A percentile compares a stretch with the other conserved stretches of the same genome.
phyloP scores from a whole-genome alignment of 805 yeast species.

The Metschnikowia colocasiae region DNA sequence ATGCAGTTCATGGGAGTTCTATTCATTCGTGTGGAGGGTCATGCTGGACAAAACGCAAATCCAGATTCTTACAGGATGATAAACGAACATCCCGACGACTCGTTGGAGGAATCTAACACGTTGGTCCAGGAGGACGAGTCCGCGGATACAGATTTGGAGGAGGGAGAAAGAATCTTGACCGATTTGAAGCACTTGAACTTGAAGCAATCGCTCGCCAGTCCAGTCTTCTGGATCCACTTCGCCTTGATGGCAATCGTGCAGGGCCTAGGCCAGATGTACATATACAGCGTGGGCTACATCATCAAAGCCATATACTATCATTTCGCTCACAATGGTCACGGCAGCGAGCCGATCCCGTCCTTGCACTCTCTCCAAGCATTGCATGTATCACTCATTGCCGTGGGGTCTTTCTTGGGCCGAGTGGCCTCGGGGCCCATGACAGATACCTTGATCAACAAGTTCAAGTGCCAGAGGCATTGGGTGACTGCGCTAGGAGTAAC shows the following conservation, averaged over 20 bases:
- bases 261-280: conserved; percentile 39
- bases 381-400: conserved; percentile 33
- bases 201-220: conserved; percentile 24
- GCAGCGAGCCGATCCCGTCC: conserved; percentile 7
- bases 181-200: conserved; percentile 17
- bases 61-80: neutral
- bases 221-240: conserved; percentile 32
- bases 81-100: neutral
- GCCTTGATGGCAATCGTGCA: conserved; percentile 29
- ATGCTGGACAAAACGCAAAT: conserved; percentile 1
- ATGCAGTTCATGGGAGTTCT: conserved; percentile 28
- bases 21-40: conserved; percentile 30
- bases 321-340: neutral
- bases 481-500: conserved; percentile 26
- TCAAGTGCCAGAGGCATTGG: conserved; percentile 32
- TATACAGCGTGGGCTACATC: conserved; percentile 32
- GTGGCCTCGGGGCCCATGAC: conserved; percentile 31
- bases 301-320: conserved; percentile 25
- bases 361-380: conserved; percentile 27
- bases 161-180: neutral
- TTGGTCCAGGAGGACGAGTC: neutral
- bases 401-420: conserved; percentile 31
- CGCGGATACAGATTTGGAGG: neutral
- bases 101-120: neutral
- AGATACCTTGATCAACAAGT: conserved; percentile 24